Conservation (phyloP, 768 basidiomycete genomes). For the Pleurotus djamor region DNA sequence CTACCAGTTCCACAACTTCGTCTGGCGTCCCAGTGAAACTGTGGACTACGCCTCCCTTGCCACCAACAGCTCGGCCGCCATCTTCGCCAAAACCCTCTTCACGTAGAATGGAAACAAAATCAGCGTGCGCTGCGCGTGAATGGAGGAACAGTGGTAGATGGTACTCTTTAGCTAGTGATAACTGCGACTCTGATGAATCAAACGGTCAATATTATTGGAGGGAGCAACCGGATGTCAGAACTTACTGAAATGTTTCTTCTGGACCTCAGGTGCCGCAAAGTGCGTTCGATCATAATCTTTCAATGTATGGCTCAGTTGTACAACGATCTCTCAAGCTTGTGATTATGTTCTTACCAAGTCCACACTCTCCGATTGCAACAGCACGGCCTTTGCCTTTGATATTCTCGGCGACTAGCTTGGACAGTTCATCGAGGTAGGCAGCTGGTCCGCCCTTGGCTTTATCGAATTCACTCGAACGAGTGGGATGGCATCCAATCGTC, state of each 20-base stretch:
- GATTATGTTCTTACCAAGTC: constrained; percentile 48
- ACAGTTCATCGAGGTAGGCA: constrained; percentile 60
- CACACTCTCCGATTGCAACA: constrained; percentile 79
- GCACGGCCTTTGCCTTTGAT: constrained; percentile 53
- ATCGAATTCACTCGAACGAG: constrained; percentile 69
- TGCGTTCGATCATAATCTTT: constrained; percentile 77
- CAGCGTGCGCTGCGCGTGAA: constrained; percentile 71
- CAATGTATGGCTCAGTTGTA: neutral
- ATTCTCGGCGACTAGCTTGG: constrained; percentile 48
- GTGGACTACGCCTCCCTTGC: constrained; percentile 76
- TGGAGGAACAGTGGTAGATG: constrained; percentile 80
- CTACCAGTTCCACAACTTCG: constrained; percentile 66
- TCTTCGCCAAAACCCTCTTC: constrained; percentile 63
- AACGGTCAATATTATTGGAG: neutral
- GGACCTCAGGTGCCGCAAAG: constrained; percentile 57
- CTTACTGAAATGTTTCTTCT: constrained; percentile 64
- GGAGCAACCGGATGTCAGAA: no score
- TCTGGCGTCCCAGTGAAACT: constrained; percentile 71
- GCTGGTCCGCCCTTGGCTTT: constrained; percentile 50
- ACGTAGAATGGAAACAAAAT: constrained; percentile 62
- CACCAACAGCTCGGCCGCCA: constrained; percentile 54
- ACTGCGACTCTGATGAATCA: constrained; percentile 41
- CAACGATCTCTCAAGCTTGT: neutral
- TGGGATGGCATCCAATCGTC: constrained; percentile 82
- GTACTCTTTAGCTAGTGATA: constrained; percentile 66